Percentiles rank a stretch among this genome's conserved stretches.
These are phyloP conservation scores for Mycena rosella DNA, from an alignment of 768 basidiomycete genomes.

Conservation along the genomic window DNA sequence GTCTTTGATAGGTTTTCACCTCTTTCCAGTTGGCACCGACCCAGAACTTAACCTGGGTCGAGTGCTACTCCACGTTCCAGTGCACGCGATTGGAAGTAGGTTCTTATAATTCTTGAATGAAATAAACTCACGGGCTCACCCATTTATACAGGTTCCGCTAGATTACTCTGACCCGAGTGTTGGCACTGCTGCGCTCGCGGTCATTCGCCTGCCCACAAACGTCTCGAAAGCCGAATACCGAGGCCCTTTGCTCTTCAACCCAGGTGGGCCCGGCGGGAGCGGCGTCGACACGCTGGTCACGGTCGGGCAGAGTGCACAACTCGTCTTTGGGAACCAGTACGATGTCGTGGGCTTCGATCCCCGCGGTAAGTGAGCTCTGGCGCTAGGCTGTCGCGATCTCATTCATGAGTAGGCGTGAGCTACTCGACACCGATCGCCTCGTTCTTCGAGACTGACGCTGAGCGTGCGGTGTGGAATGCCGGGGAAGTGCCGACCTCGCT, in stretches of 20 bases:
- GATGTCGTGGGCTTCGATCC: constrained; percentile 34
- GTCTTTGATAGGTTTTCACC: too few species aligned
- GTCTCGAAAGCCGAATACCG: constrained; percentile 10
- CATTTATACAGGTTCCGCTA: constrained; percentile 19
- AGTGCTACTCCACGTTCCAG: not conserved
- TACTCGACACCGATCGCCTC: constrained; percentile 27
- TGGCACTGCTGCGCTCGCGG: constrained; percentile 20
- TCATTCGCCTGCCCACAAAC: constrained; percentile 19
- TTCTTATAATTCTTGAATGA: not conserved
- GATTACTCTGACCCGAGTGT: constrained; percentile 18
- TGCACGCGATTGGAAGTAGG: constrained; percentile 5
- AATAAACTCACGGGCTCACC: not conserved
- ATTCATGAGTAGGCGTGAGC: constrained; percentile 15
- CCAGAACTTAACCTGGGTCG: not conserved
- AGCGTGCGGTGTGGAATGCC: constrained; percentile 29
- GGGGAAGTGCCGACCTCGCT: constrained; percentile 20
- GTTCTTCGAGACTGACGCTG: constrained; percentile 29
- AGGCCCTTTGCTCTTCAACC: constrained; percentile 30
- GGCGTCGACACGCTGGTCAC: constrained; percentile 21
- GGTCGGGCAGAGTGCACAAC: not conserved
- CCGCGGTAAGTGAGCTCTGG: constrained; percentile 4
- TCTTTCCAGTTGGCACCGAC: too few species aligned
- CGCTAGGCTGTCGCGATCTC: not conserved
- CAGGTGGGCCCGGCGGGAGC: constrained; percentile 31
- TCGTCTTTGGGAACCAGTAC: constrained; percentile 18